phyloP scores from a whole-genome alignment of 2,329 filamentous ascomycete genomes.

The Tolypocladium nubicola region DNA sequence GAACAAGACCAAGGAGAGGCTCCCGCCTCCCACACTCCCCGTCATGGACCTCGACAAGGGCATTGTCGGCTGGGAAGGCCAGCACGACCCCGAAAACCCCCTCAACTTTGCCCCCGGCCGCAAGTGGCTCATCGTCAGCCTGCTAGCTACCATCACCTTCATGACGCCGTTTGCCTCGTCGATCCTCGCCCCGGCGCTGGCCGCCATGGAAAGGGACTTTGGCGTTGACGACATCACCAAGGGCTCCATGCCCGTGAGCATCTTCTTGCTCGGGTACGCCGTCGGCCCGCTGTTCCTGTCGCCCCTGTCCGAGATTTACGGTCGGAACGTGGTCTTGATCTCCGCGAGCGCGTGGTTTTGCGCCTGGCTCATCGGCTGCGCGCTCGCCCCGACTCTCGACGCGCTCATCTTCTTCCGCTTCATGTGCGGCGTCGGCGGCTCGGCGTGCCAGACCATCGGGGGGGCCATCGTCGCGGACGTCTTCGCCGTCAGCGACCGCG shows the following conservation, averaged over 20 bases:
- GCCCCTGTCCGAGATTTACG: constrained; percentile 54
- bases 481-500: constrained; percentile 34
- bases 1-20: constrained; percentile 16
- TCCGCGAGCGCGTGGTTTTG: constrained; percentile 50
- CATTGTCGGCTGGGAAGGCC: constrained; percentile 50
- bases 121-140: constrained; percentile 47
- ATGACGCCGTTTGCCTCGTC: constrained; percentile 57
- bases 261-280: constrained; percentile 50
- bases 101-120: constrained; percentile 43
- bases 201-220: constrained; percentile 32
- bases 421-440: constrained; percentile 47
- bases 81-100: constrained; percentile 46
- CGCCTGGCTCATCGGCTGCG: constrained; percentile 54
- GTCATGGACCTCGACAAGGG: constrained; percentile 38
- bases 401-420: constrained; percentile 50
- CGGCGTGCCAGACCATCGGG: constrained; percentile 38
- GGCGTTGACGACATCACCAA: constrained; percentile 25
- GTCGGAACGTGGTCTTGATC: constrained; percentile 45
- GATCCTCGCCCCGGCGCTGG: constrained; percentile 42
- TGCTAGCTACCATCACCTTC: constrained; percentile 51
- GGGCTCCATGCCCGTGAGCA: constrained; percentile 45
- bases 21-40: constrained; percentile 28
- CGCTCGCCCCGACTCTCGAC: constrained; percentile 41
- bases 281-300: constrained; percentile 47
- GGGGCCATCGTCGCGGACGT: constrained; percentile 45